phyloP scores from a whole-genome alignment of 2,329 filamentous ascomycete genomes.

The Pleoardoris graminearum region DNA sequence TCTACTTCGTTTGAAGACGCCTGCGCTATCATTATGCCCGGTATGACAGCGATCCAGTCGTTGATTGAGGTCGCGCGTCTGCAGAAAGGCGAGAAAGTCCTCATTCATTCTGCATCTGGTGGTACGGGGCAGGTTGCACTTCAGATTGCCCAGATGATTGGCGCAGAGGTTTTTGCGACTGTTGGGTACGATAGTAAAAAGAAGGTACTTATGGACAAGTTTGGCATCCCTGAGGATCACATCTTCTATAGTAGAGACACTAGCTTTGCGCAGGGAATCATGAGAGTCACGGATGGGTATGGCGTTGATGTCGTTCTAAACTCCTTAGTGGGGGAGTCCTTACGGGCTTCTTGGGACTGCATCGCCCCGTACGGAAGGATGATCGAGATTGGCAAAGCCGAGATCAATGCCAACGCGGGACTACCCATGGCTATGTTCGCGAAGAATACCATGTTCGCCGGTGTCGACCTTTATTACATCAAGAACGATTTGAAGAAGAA shows the following conservation, averaged over 20 bases:
- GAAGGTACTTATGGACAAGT: constrained; percentile 12
- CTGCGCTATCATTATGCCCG: background rate
- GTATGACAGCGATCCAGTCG: constrained; percentile 12
- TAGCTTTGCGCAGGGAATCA: constrained; percentile 25
- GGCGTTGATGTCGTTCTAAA: constrained; percentile 42
- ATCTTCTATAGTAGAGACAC: constrained; percentile 33
- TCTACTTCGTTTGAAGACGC: background rate
- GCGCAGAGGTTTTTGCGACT: constrained; percentile 22
- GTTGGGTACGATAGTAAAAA: constrained; percentile 19
- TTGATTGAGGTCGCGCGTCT: constrained; percentile 27
- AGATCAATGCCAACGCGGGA: constrained; percentile 10
- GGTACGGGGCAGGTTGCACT: constrained; percentile 25
- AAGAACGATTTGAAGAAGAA: constrained; percentile 19
- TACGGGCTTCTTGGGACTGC: constrained; percentile 46
- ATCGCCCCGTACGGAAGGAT: constrained; percentile 39
- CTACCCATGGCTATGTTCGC: constrained; percentile 10
- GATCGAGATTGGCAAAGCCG: constrained; percentile 20
- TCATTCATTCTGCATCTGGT: constrained; percentile 31
- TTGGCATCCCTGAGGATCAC: constrained; percentile 22
- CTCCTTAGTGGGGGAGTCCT: constrained; percentile 22
- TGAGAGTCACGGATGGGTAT: constrained; percentile 22
- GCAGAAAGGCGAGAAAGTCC: constrained; percentile 28
- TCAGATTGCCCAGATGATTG: constrained; percentile 17
- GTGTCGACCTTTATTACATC: background rate
- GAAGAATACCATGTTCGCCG: background rate